A percentile compares a stretch with the other conserved stretches of the same genome.
Conservation (phyloP, 306 rosid species). For the Castanea crenata region DNA sequence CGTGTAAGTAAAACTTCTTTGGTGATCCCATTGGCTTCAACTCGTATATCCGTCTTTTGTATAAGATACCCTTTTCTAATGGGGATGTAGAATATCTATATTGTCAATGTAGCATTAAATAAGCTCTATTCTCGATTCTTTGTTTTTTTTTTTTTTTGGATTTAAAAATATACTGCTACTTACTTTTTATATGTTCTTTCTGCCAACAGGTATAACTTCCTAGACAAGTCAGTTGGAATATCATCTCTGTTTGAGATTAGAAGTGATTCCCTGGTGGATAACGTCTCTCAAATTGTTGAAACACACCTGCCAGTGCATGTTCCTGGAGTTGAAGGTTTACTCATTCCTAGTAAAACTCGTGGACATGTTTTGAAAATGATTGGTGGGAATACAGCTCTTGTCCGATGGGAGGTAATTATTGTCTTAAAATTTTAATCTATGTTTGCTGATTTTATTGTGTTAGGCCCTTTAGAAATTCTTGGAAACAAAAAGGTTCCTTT, state of each 20-base stretch:
- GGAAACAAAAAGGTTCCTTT: not conserved
- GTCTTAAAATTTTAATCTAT: slow-evolving; percentile 5
- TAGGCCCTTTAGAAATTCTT: slow-evolving; percentile 6
- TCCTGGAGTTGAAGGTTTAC: slow-evolving; percentile 81
- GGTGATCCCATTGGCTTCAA: slow-evolving; percentile 24
- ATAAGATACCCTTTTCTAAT: not conserved
- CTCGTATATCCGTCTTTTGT: no score
- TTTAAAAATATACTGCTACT: not conserved
- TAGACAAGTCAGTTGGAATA: slow-evolving; percentile 76
- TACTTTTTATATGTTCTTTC: slow-evolving; percentile 7
- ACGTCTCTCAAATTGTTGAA: slow-evolving; percentile 47
- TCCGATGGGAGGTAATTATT: slow-evolving; percentile 86
- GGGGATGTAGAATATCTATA: not conserved
- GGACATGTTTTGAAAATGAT: slow-evolving; percentile 73
- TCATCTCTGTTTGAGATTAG: slow-evolving; percentile 71
- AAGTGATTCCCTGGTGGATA: slow-evolving; percentile 41
- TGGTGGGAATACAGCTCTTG: slow-evolving; percentile 72
- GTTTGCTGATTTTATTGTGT: slow-evolving; percentile 8
- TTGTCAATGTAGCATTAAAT: not conserved
- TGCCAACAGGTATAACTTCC: slow-evolving; percentile 75
- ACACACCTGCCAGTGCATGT: slow-evolving; percentile 52
- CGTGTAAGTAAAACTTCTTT: slow-evolving; percentile 59
- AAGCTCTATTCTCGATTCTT: not conserved
- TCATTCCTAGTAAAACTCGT: slow-evolving; percentile 70
- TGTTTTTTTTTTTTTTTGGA: not conserved